Evolutionary conservation across 2,329 filamentous ascomycete species (phyloP).

Genomic region (Anisogramma anomala): DNA sequence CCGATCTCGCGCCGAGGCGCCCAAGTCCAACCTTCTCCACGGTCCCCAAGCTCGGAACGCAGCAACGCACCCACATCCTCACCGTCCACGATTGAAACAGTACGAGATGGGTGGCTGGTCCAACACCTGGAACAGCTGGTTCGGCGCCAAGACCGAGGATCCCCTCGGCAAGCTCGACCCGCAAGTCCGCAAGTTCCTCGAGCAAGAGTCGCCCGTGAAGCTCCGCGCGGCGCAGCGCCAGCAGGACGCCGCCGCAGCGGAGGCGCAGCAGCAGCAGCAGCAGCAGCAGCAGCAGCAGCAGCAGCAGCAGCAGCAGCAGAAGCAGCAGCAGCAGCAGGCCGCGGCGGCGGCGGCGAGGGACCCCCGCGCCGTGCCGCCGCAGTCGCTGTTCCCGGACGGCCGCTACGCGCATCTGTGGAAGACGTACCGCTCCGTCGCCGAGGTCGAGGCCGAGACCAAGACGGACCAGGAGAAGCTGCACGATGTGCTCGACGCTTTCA

Average conservation of each 20-base stretch:
- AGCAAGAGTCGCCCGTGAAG: slow-evolving; percentile 69
- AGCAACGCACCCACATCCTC: slow-evolving; percentile 1
- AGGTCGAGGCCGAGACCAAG: slow-evolving; percentile 58
- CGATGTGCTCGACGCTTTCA: slow-evolving; percentile 73
- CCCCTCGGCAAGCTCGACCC: slow-evolving; percentile 69
- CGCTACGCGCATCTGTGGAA: slow-evolving; percentile 82
- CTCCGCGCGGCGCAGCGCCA: slow-evolving; percentile 28
- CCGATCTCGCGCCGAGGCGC: slow-evolving; percentile 14
- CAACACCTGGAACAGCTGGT: slow-evolving; percentile 35
- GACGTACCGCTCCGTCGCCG: slow-evolving; percentile 63
- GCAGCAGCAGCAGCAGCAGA: not conserved
- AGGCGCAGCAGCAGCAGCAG: too few species aligned
- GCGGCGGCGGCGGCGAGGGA: slow-evolving; percentile 1
- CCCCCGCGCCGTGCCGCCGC: slow-evolving; percentile 29
- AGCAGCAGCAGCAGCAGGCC: not conserved
- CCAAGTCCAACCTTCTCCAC: slow-evolving; percentile 4
- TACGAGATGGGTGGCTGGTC: slow-evolving; percentile 40
- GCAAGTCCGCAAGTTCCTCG: slow-evolving; percentile 70
- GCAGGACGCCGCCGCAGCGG: not conserved
- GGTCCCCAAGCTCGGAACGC: not conserved
- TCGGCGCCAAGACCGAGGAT: slow-evolving; percentile 40
- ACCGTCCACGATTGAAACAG: slow-evolving; percentile 1
- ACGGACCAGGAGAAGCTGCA: slow-evolving; percentile 69
- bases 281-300: not conserved
- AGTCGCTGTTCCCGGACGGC: slow-evolving; percentile 48